These are phyloP conservation scores for Nymphaea thermarum DNA, from an alignment of 164 flowering plant species.

Conservation along the genomic window DNA sequence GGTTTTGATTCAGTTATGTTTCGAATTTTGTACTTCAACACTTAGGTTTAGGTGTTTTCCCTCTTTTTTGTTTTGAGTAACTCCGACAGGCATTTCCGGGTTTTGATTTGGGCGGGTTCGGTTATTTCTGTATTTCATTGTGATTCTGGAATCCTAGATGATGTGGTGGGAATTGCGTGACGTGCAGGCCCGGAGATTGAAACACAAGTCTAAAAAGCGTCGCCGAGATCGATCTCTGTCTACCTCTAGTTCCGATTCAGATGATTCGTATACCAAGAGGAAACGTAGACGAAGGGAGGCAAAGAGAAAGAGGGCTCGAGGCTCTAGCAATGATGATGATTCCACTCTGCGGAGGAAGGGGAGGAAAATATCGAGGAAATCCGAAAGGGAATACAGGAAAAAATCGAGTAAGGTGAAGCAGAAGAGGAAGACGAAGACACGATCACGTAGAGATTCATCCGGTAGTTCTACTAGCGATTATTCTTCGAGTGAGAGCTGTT, in stretches of 20 bases:
- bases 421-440: conserved; percentile 7
- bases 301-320: conserved; percentile 34
- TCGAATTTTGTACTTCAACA: too few species aligned
- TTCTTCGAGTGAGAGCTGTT: conserved; percentile 28
- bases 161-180: too few species aligned
- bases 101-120: too few species aligned
- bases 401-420: conserved; percentile 24
- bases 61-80: too few species aligned
- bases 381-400: conserved; percentile 17
- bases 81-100: too few species aligned
- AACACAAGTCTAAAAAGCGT: conserved; percentile 48
- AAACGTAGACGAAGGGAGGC: conserved; percentile 21
- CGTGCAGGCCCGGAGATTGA: conserved; percentile 5
- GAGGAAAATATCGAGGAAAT: conserved; percentile 1
- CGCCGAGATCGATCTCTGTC: conserved; percentile 29
- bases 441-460: conserved; percentile 23
- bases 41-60: too few species aligned
- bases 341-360: conserved; percentile 12
- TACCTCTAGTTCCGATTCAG: conserved; percentile 32
- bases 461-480: conserved; percentile 33
- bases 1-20: background rate
- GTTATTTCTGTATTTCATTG: too few species aligned
- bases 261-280: conserved; percentile 21
- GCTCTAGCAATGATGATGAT: conserved; percentile 8
- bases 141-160: too few species aligned